These are phyloP conservation scores for Groenewaldozyma salmanticensis DNA, from an alignment of 805 yeast genomes.

Conservation along the genomic window DNA sequence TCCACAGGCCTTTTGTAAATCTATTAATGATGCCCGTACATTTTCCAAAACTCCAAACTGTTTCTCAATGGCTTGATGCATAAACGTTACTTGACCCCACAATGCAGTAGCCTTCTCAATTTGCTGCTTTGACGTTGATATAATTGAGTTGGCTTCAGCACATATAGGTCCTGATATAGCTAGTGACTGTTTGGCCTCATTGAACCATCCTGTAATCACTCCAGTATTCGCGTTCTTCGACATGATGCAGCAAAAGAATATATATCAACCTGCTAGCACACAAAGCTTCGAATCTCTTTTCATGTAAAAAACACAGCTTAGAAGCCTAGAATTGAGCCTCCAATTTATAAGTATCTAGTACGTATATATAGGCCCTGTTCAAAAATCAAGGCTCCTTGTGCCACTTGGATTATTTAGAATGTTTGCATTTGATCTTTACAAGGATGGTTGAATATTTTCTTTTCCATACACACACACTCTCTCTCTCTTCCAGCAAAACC, in stretches of 20 bases:
- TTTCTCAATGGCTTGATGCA: conserved; percentile 36
- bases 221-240: neutral
- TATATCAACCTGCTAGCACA: neutral
- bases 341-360: too few species aligned
- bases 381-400: too few species aligned
- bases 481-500: too few species aligned
- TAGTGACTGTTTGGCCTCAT: conserved; percentile 40
- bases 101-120: conserved; percentile 34
- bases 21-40: conserved; percentile 19
- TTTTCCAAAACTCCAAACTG: conserved; percentile 37
- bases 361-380: too few species aligned
- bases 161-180: conserved; percentile 43
- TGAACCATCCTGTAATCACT: conserved; percentile 27
- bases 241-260: neutral
- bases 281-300: neutral
- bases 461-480: too few species aligned
- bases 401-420: too few species aligned
- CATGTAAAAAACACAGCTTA: too few species aligned
- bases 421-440: too few species aligned
- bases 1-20: conserved; percentile 8
- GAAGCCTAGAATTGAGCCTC: too few species aligned
- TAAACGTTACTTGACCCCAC: conserved; percentile 36
- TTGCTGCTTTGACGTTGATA: conserved; percentile 30
- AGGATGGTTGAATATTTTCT: too few species aligned
- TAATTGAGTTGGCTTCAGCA: conserved; percentile 37